Evolutionary conservation across 192 early-diverging fungal species (phyloP).

Genomic region (Coemansia brasiliensis): DNA sequence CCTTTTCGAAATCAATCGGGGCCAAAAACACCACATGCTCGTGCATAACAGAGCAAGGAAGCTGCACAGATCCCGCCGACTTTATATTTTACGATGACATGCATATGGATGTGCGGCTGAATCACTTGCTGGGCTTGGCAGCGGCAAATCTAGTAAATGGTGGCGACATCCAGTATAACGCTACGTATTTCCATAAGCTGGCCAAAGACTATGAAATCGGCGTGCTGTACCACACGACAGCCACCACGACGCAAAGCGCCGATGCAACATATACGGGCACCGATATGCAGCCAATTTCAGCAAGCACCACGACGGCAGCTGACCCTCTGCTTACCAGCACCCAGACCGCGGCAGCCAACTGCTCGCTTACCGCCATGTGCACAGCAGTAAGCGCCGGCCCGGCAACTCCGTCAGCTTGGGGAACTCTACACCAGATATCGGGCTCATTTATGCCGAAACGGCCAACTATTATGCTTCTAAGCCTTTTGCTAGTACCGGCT

Average conservation of each 20-base stretch:
- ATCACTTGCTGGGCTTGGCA: conserved; percentile 25
- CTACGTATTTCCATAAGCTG: conserved; percentile 14
- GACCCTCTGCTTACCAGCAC: conserved; percentile 22
- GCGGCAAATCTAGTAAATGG: conserved; percentile 20
- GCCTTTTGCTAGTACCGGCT: not conserved
- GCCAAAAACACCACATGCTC: conserved; percentile 22
- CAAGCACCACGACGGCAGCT: conserved; percentile 8
- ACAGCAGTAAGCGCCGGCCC: not conserved
- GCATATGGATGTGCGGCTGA: conserved; percentile 32
- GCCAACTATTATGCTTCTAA: not conserved
- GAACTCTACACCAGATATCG: too few species aligned
- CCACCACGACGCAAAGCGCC: not conserved
- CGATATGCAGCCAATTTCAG: not conserved
- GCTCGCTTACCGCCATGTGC: conserved; percentile 22
- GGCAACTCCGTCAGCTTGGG: too few species aligned
- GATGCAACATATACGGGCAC: not conserved
- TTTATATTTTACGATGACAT: conserved; percentile 28
- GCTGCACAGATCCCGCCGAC: conserved; percentile 20
- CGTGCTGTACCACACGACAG: conserved; percentile 23
- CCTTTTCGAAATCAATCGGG: conserved; percentile 24
- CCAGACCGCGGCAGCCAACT: conserved; percentile 12
- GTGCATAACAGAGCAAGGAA: conserved; percentile 14
- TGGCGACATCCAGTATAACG: conserved; percentile 20
- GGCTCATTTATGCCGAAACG: not conserved
- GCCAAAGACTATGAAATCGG: conserved; percentile 33